phyloP scores from a whole-genome alignment of 225 moss, liverwort and hornwort species.

The Marchantia paleacea region DNA sequence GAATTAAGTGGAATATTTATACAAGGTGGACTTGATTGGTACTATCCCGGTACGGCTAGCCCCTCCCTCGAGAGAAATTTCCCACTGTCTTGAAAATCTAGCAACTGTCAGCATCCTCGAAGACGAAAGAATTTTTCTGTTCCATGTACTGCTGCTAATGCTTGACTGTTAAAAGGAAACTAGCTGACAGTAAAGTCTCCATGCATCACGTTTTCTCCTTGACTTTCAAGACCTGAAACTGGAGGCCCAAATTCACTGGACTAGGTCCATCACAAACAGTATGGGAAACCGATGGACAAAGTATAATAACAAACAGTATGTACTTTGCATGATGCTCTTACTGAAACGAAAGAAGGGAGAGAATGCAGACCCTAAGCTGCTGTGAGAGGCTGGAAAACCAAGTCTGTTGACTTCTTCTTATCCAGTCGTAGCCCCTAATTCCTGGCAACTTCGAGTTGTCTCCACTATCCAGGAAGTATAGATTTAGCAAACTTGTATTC shows the following conservation, averaged over 20 bases:
- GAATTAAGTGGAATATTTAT: too few relatives aligned
- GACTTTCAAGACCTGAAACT: background rate
- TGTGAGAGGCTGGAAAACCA: constrained; percentile 82
- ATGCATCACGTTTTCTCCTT: too few relatives aligned
- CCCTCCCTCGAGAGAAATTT: too few relatives aligned
- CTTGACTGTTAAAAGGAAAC: background rate
- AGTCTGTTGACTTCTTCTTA: constrained; percentile 76
- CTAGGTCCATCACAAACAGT: background rate
- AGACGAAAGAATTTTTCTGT: too few relatives aligned
- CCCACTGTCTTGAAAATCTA: too few relatives aligned
- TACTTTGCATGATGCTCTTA: background rate
- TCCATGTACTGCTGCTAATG: background rate
- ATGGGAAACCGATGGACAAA: background rate
- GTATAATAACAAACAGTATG: background rate
- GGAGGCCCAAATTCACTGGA: background rate
- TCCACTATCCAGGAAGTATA: constrained; percentile 93
- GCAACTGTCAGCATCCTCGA: too few relatives aligned
- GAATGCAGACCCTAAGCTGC: constrained; percentile 55
- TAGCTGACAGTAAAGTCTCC: background rate
- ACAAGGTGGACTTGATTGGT: too few relatives aligned
- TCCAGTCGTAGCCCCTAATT: constrained; percentile 89
- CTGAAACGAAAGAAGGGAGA: background rate
- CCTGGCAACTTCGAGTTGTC: constrained; percentile 75
- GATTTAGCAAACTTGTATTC: constrained; percentile 70
- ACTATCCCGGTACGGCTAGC: too few relatives aligned